Conservation (phyloP, 2,329 filamentous ascomycete species). For the Colletotrichum cordylinicola region DNA sequence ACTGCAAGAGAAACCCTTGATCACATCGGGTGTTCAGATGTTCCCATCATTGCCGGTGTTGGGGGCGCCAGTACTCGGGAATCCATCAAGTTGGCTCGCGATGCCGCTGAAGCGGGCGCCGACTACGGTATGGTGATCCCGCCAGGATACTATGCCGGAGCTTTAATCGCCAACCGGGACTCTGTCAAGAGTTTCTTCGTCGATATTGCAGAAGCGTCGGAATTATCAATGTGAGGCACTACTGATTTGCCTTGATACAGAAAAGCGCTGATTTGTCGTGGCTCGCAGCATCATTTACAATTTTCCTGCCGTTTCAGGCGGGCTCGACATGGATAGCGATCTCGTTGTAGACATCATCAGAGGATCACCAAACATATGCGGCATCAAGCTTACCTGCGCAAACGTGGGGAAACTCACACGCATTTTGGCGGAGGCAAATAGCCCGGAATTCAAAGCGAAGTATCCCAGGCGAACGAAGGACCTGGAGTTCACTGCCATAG, state of each 20-base stretch:
- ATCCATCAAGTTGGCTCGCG: neutral
- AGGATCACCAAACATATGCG: constrained; percentile 60
- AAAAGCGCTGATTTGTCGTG: neutral
- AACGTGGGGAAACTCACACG: neutral
- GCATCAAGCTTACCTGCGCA: constrained; percentile 70
- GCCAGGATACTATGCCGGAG: neutral
- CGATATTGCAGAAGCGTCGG: neutral
- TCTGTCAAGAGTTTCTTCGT: neutral
- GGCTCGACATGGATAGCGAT: constrained; percentile 69
- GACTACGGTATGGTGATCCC: neutral
- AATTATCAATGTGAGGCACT: neutral
- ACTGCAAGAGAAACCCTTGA: neutral
- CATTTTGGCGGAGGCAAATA: neutral
- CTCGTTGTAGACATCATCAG: constrained; percentile 59
- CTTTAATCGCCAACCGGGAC: neutral
- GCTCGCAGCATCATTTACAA: neutral
- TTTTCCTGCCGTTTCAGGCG: neutral
- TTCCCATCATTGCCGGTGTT: neutral
- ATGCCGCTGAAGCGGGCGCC: neutral
- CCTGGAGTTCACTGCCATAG: constrained; percentile 27
- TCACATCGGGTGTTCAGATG: neutral
- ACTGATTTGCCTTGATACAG: neutral
- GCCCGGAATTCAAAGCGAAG: neutral
- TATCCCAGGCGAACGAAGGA: constrained; percentile 16
- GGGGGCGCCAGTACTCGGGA: neutral